Conservation (phyloP, 805 yeast species). For the Lipomyces mesembrius region DNA sequence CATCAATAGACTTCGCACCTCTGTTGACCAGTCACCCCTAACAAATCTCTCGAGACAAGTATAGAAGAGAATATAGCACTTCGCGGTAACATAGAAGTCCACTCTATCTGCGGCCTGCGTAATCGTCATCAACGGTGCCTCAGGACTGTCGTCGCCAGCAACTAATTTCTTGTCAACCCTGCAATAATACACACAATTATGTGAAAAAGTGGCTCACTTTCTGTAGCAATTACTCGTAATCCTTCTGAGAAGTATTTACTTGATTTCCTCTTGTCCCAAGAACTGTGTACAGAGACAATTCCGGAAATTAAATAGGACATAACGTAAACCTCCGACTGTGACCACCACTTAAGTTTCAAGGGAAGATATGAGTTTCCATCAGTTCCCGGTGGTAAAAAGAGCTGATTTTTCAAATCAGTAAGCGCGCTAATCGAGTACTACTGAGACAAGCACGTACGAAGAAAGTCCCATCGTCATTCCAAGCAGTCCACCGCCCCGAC, state of each 20-base stretch:
- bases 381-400: slow-evolving; percentile 20
- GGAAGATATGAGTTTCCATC: slow-evolving; percentile 15
- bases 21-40: slow-evolving; percentile 24
- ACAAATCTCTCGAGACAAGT: slow-evolving; percentile 27
- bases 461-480: slow-evolving; percentile 33
- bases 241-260: slow-evolving; percentile 20
- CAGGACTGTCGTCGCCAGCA: not conserved
- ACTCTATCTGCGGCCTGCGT: slow-evolving; percentile 17
- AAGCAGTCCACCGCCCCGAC: slow-evolving; percentile 25
- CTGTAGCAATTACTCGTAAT: slow-evolving; percentile 13
- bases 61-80: slow-evolving; percentile 12
- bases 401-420: not conserved
- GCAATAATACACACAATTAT: not conserved
- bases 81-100: slow-evolving; percentile 12
- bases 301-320: slow-evolving; percentile 29
- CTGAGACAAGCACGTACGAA: not conserved
- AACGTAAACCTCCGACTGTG: slow-evolving; percentile 27
- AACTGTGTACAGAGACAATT: slow-evolving; percentile 8
- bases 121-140: slow-evolving; percentile 16
- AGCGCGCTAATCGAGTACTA: not conserved
- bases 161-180: not conserved
- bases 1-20: not conserved
- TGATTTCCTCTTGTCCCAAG: slow-evolving; percentile 21
- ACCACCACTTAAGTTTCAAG: slow-evolving; percentile 28
- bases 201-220: not conserved